Conservation (phyloP, 495 filamentous ascomycete species). For the Neurospora sp. region DNA sequence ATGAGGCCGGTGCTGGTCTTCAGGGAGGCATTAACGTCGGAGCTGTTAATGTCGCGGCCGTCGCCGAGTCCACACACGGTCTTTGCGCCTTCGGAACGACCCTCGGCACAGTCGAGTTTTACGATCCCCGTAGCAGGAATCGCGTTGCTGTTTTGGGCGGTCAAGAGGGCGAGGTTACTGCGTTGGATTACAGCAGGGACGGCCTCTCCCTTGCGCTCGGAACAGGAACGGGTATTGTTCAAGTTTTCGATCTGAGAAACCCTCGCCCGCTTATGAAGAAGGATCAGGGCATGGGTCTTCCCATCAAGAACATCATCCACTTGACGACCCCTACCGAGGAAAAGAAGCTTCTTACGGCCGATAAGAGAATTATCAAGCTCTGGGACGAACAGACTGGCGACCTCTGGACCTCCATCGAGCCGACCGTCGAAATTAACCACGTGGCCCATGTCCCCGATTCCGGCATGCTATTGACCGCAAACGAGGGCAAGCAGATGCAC, state of each 20-base stretch:
- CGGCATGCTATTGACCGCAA: constrained; percentile 89
- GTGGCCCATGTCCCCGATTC: constrained; percentile 81
- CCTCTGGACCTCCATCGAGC: constrained; percentile 92
- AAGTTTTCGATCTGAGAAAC: constrained; percentile 87
- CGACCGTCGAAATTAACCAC: constrained; percentile 84
- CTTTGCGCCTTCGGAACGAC: constrained; percentile 93
- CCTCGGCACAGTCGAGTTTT: constrained; percentile 91
- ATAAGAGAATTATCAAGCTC: constrained; percentile 95
- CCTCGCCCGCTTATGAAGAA: constrained; percentile 76
- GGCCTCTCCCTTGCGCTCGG: constrained; percentile 85
- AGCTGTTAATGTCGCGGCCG: constrained; percentile 77
- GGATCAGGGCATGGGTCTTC: constrained; percentile 93
- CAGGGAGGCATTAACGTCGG: constrained; percentile 78
- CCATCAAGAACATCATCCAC: constrained; percentile 83
- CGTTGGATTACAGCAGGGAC: constrained; percentile 74
- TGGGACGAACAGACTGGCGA: constrained; percentile 75
- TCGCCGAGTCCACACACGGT: constrained; percentile 85
- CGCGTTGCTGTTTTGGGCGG: constrained; percentile 65
- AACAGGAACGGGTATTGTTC: constrained; percentile 75
- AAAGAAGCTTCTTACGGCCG: constrained; percentile 81
- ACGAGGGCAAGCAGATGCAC: constrained; percentile 64
- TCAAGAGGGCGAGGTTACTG: constrained; percentile 67
- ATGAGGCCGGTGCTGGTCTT: constrained; percentile 59
- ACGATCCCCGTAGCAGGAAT: constrained; percentile 75
- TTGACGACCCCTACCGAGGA: constrained; percentile 68